Base-by-base conservation (phyloP, 2,329 filamentous ascomycete genomes). In the Byssoonygena ceratinophila region DNA sequence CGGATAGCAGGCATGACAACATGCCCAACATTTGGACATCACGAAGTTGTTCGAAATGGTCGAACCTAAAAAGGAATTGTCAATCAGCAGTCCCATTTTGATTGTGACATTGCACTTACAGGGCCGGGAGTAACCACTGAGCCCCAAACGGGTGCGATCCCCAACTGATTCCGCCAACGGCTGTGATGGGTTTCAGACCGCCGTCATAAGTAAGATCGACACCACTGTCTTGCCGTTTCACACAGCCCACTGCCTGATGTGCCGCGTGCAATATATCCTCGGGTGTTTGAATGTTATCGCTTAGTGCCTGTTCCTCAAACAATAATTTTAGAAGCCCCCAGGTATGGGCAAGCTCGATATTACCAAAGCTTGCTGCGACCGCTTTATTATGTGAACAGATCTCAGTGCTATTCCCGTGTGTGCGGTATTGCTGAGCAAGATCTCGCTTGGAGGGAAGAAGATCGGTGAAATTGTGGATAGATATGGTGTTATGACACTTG, bases 311-410 rank as follows among this genome's bases (percentile, higher is more conserved):
- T 59, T 86, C 85, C 58, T 82, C 81, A 43, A 97, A 72, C 4
- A 97, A 74, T 54, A 96, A 73, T 16, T 81, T 83, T 51, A 88
- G 75, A 58, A 96, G 84, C 46, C 79, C 80, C 92, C 92, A 98
- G 5, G 94, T 79, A 59, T 88, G 81, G 23, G 85, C 83, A 27
- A 94, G 69, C 57, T 95, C 87, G 12, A 74, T 66, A 57, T 81
- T 78, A 3, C 84, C 86, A 59, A 84, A 77, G 57, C 80, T 82
- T 59, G 81, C 76, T 7, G 91, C 90, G 43, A 94, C 81, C 1
- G 71, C 70, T 7, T 89, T 87, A 66, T 98, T 98, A 61, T 94
- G 84, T 41, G 79, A 75, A 67, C 91, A 97, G 2, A 95, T 81
- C 34, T 84, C 79, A n/a, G 82, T 79, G 0, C 85, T 84, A 55